Base-by-base conservation (phyloP, 1,284 basidiomycete genomes). In the Papiliotrema nemorosa region DNA sequence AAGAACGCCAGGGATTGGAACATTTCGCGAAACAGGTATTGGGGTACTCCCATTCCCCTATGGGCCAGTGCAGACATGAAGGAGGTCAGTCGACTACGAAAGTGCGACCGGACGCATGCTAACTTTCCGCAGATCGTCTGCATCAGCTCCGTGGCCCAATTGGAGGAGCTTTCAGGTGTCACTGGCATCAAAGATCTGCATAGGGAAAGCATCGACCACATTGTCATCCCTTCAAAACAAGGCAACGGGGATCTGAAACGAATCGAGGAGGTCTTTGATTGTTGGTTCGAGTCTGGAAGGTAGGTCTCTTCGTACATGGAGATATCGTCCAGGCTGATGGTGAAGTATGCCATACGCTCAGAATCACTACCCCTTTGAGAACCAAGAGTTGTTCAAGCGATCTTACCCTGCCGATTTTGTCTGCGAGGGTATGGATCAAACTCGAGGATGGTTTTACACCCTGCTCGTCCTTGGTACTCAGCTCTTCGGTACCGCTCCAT, bases 271-370 rank as follows among this genome's bases (percentile, higher is more conserved):
- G 92, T 99, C 27, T 98, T 99, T 73, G 96, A 99, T 74, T 99
- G 96, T 73, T 99, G 96, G 96, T 98, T 99, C 73, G 96, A 99
- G 78, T 97, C 94, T 6, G 96, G 96, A 76, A 91, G 88, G 90
- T 90, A 22, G 13, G 21, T 4, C 26, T 20, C 3, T 4, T n/a
- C 21, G 36, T 31, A 33, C 7, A 31, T 31, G 9, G 29, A 31
- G 29, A 14, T 7, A 31, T 7, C 9, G 29, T 31, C 31, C 14
- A n/a, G 31, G 21, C 4, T 29, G 20, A 36, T 20, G 16, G 43
- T 21, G 52, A 59, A 94, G 92, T 69, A 99, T 99, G 96, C 96
- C 96, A 3, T 99, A 96, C 68, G 96, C 93, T 2, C 94, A 97
- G 69, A 81, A 85, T 13, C 96, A 99, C 76, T 98, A 96, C 79